Base-by-base conservation (phyloP, 139 green algal species). In the Edaphochlamys debaryana region DNA sequence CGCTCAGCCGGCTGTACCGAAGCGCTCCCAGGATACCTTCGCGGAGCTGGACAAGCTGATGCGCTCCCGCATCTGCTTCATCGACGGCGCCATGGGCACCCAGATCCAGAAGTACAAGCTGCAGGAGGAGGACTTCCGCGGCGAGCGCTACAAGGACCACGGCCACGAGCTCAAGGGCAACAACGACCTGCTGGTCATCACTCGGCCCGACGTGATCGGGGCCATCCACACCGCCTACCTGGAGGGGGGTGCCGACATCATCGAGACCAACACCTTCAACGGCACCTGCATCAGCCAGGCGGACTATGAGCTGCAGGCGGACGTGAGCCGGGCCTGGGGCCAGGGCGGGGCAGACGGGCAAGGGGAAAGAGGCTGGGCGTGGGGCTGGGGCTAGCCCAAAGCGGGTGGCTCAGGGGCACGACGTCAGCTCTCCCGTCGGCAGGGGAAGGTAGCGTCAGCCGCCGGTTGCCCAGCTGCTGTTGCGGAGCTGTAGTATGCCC, bases 241-340 rank as follows among this genome's bases (percentile, higher is more conserved):
- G 75, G 94, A 95, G 62, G 94, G 71, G 23, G 97, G 97, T 8
- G 95, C 97, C 20, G 97, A 99, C 92, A 98, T 99, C 87, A 95
- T 99, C 52, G 97, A 99, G 92, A 99, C 97, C 77, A 99, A 99
- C 93, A 99, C 97, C 48, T 99, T 99, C 94, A 99, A 98, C 77
- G 96, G 94, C 60, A 98, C 95, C 38, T 93, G 81, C 56, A 98
- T 98, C 87, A 95, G 91, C 63, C 96, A 98, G 93, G 93, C 91
- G 15, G 97, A 99, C 88, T 99, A 99, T 82, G 82, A 93, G 23
- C 93, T 99, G 78, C 93, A 99, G 77, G 91, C 86, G 22, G 41
- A 88, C 30, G 75, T 81, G 27, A 71, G 75, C 36, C 9, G 45
- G 45, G 45, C 9, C 45, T 3, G 56, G 17, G 15, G 56, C 19